Base-by-base conservation (phyloP, 164 flowering plant species). In the Vitis vinifera region DNA sequence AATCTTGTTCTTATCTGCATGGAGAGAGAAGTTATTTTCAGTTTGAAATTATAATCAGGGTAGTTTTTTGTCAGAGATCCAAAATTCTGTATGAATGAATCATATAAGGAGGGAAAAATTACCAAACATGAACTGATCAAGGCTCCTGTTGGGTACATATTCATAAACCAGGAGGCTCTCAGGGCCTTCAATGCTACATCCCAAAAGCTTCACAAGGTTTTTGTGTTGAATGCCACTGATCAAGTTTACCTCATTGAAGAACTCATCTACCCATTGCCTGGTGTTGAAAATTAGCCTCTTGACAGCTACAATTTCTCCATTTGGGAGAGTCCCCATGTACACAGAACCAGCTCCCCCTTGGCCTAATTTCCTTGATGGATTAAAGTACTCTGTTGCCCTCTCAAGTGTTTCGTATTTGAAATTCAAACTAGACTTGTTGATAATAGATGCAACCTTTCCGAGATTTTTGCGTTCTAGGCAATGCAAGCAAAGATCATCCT, bases 261-360 rank as follows among this genome's bases (percentile, higher is more conserved):
- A 89, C 51, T 86, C 88, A 75, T 88, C 94, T 1, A 88, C 94
- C 94, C 94, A 88, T 76, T 86, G 91, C 70, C 86, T 81, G 10
- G 89, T 86, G 63, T 84, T 86, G 74, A 80, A 89, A 31, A 83
- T 65, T 75, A 88, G 53, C 67, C 90, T 85, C 82, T 88, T 88
- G 0, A 89, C 91, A 19, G 89, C 94, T 11, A 89, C 86, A 16
- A 57, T 60, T 56, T 73, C 66, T 52, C 90, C 89, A 77, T 85
- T 71, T 29, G 84, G 82, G 6, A 88, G 84, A 15, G 69, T 82
- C 52, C 89, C 91, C 69, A 73, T 78, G 72, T 65, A 87, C 9
- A 87, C 95, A 57, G 94, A 85, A 66, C 96, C 96, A 59, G 87
- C 83, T 71, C 90, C 97, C 70, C 97, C 96, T 74, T 92, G 90